Evolutionary conservation across 192 early-diverging fungal genomes (phyloP).

Genomic region (Umbelopsis vinacea): DNA sequence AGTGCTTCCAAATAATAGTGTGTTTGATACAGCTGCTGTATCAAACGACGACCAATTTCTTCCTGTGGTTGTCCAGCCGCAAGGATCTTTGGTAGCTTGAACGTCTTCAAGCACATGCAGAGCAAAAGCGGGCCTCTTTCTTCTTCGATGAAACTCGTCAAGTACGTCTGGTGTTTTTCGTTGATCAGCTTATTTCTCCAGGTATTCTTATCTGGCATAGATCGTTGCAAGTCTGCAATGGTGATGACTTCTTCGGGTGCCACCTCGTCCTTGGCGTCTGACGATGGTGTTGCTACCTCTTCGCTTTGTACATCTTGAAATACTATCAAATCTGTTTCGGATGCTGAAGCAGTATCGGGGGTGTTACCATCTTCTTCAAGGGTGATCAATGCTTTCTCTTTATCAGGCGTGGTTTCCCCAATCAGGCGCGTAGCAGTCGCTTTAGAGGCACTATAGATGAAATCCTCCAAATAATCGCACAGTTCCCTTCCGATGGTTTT

Average conservation of each 20-base stretch:
- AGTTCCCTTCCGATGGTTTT: not conserved
- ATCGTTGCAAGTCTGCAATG: slow-evolving; percentile 4
- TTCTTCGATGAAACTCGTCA: slow-evolving; percentile 15
- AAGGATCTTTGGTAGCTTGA: slow-evolving; percentile 9
- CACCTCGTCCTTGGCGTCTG: slow-evolving; percentile 14
- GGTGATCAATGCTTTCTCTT: not conserved
- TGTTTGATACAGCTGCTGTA: slow-evolving; percentile 22
- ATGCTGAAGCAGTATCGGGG: not conserved
- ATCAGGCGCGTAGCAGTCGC: not conserved
- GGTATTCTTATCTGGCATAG: not conserved
- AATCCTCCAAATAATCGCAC: not conserved
- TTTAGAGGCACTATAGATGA: not conserved
- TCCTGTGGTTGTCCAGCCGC: slow-evolving; percentile 21
- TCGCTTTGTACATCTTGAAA: slow-evolving; percentile 5
- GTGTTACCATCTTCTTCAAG: not conserved
- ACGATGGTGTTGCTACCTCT: not conserved
- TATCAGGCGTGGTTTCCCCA: not conserved
- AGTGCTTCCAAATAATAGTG: slow-evolving; percentile 30
- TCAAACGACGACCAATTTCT: slow-evolving; percentile 15
- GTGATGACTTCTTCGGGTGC: slow-evolving; percentile 1
- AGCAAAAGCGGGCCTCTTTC: slow-evolving; percentile 20
- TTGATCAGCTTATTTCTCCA: slow-evolving; percentile 18
- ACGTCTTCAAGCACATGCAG: slow-evolving; percentile 31
- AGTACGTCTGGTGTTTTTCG: slow-evolving; percentile 11
- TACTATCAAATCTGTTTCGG: not conserved